phyloP scores from a whole-genome alignment of 1,284 basidiomycete species.

The Irpex sp. region DNA sequence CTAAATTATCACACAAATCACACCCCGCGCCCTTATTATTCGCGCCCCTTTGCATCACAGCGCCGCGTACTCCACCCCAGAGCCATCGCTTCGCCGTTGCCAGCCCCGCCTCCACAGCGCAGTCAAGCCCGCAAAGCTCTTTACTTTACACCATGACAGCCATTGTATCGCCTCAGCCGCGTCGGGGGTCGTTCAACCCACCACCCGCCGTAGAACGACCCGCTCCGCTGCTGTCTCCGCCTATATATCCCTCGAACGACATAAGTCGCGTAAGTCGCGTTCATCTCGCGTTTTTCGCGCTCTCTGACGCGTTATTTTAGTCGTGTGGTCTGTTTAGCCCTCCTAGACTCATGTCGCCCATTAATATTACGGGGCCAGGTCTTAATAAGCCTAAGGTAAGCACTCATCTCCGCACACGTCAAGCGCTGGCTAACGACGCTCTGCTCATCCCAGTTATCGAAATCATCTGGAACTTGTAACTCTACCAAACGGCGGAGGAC shows the following conservation, averaged over 20 bases:
- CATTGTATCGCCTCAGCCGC: conserved; percentile 24
- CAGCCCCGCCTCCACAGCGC: conserved; percentile 8
- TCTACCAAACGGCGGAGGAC: conserved; percentile 28
- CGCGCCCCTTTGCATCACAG: neutral
- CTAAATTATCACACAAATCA: neutral
- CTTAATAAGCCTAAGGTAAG: conserved; percentile 18
- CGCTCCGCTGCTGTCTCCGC: conserved; percentile 16
- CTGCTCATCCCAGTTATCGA: conserved; percentile 22
- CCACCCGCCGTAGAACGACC: conserved; percentile 9
- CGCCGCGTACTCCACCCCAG: conserved; percentile 1
- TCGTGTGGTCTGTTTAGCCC: conserved; percentile 19
- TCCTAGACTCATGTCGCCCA: conserved; percentile 25
- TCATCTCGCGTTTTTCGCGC: neutral
- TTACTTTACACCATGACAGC: conserved; percentile 17
- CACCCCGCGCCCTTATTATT: neutral
- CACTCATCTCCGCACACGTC: neutral
- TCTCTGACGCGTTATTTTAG: conserved; percentile 12
- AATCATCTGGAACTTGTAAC: conserved; percentile 25
- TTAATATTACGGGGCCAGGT: conserved; percentile 21
- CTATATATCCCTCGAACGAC: conserved; percentile 19
- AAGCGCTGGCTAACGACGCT: conserved; percentile 8
- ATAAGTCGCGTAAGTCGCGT: conserved; percentile 20
- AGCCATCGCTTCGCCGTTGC: conserved; percentile 13
- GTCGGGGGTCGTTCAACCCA: conserved; percentile 16
- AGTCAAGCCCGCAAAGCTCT: conserved; percentile 1